phyloP scores from a whole-genome alignment of 768 basidiomycete species.

The Russula abietina region DNA sequence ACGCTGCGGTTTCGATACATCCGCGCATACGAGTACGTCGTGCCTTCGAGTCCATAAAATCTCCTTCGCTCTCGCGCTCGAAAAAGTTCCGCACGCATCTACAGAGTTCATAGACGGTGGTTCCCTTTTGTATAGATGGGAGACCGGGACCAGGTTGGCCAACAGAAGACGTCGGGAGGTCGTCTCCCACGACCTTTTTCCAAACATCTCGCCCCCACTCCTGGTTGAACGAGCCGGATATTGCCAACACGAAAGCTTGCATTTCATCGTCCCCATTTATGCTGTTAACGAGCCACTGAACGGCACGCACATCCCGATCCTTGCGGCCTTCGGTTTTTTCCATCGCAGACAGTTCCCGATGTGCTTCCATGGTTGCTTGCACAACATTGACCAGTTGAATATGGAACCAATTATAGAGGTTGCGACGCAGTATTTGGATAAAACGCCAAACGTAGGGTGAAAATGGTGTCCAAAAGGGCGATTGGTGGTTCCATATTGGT shows the following conservation, averaged over 20 bases:
- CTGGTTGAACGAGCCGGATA: slow-evolving; percentile 12
- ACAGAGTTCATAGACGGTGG: not conserved
- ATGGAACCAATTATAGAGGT: not conserved
- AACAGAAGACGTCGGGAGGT: not conserved
- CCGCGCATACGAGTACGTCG: not conserved
- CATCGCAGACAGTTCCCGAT: slow-evolving; percentile 5
- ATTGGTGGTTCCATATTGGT: slow-evolving; percentile 6
- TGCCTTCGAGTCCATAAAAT: not conserved
- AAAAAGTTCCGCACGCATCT: not conserved
- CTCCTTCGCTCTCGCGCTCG: not conserved
- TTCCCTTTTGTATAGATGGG: not conserved
- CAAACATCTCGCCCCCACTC: slow-evolving; percentile 10
- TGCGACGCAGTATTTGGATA: not conserved
- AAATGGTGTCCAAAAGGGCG: slow-evolving; percentile 4
- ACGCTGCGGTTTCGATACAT: not conserved
- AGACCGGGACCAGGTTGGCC: not conserved
- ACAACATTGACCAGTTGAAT: not conserved
- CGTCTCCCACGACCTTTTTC: not conserved
- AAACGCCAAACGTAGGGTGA: slow-evolving; percentile 2
- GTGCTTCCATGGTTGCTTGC: not conserved
- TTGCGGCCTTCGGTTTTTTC: not conserved
- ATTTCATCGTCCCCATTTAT: not conserved
- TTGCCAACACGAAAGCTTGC: not conserved
- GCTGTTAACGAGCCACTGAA: slow-evolving; percentile 8
- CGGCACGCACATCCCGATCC: not conserved